Evolutionary conservation across 148 eudicot genomes (phyloP), one percentile per base, ranked within the genome.

Genomic region (Nyssa sinensis): DNA sequence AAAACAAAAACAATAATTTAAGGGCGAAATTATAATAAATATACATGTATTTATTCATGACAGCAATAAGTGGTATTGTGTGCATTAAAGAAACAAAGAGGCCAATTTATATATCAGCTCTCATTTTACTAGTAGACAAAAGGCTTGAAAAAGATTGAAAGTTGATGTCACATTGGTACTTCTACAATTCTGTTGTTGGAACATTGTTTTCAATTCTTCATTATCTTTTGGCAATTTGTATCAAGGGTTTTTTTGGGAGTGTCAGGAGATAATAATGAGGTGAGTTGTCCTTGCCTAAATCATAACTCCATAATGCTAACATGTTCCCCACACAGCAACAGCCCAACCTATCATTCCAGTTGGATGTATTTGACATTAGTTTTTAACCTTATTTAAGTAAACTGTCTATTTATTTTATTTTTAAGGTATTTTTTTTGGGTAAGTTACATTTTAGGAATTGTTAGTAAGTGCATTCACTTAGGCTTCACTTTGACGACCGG

Each of bases 251-350:
- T 69, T 24, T 7, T 4, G 28, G 29, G 10, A 53, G 44, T 70
- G 55, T 32, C 0, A 6, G 13, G 31, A 17, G 31, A 32, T 5
- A 27, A 32, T 5, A 33, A 19, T 29, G 29, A 32, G 62, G 62
- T 70, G 23, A 70, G 62, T 30, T 53, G 73, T 70, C 44, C 30
- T 27, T 32, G 30, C 55, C 62, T 53, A 55, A 53, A 33, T 59
- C 59, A 55, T 53, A 30, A 32, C 41, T 58, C 73, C 73, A 69
- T 32, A n/a, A 28, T 70, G 62, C 62, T 34, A 32, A 32, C 62
- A 55, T 30, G 73, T 55, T 21, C 5, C 62, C 29, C 37, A 29
- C 10, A 11, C 28, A 10, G 62, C 62, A 70, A 28, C 44, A 62
- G 31, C 41, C 73, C 73, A 32, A 58, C 73, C 73, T 31, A 51